A percentile compares a stretch with the other conserved stretches of the same genome.
phyloP scores from a whole-genome alignment of 176 grass and related monocot species.

The maize (Zea mays) region DNA sequence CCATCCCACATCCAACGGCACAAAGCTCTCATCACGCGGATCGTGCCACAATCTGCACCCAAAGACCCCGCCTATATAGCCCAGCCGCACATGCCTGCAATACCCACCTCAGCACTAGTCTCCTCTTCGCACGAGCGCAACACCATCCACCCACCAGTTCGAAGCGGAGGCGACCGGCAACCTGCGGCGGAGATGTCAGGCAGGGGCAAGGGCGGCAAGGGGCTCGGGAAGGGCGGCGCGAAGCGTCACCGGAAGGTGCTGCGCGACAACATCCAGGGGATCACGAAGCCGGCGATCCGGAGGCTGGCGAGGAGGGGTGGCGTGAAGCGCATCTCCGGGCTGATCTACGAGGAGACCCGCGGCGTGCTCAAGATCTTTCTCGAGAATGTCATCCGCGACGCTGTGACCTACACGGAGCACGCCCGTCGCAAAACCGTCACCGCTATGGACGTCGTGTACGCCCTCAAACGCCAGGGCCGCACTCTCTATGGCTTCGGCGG shows the following conservation, averaged over 20 bases:
- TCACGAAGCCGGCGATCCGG: slow-evolving; percentile 91
- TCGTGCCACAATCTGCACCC: not conserved
- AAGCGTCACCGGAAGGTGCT: slow-evolving; percentile 91
- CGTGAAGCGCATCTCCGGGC: slow-evolving; percentile 89
- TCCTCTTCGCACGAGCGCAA: not conserved
- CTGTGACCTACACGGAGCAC: slow-evolving; percentile 95
- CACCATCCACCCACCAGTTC: not conserved
- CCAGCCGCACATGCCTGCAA: not conserved
- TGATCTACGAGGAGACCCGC: slow-evolving; percentile 97
- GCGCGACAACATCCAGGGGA: slow-evolving; percentile 94
- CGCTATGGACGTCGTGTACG: slow-evolving; percentile 93
- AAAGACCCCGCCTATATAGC: slow-evolving; percentile 35
- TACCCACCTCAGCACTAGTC: not conserved
- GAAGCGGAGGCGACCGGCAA: not conserved
- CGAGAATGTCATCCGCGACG: slow-evolving; percentile 96
- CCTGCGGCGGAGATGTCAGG: slow-evolving; percentile 58
- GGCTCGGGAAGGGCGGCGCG: slow-evolving; percentile 78
- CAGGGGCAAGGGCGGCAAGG: slow-evolving; percentile 89
- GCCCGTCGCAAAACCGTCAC: slow-evolving; percentile 91
- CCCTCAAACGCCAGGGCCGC: slow-evolving; percentile 91
- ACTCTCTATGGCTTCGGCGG: slow-evolving; percentile 89
- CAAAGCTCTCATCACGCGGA: slow-evolving; percentile 25
- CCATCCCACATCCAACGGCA: slow-evolving; percentile 22
- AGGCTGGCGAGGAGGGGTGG: slow-evolving; percentile 72
- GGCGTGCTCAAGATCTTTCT: slow-evolving; percentile 99